Evolutionary conservation across 352 stramenopile species (phyloP).

Genomic region (Phytophthora meadii): DNA sequence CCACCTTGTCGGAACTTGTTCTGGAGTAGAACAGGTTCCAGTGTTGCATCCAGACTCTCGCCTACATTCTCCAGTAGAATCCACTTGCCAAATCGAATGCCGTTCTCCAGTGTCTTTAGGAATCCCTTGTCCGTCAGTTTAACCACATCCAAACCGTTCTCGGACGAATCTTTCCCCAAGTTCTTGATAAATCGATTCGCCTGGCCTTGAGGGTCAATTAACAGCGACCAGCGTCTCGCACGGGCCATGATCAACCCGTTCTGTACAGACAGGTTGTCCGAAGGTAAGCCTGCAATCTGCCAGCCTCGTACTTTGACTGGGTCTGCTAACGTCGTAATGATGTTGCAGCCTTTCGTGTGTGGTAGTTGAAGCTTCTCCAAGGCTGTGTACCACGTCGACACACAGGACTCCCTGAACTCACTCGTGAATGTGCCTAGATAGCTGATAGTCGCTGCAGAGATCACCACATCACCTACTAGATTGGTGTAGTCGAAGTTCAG

Average conservation of each 20-base stretch:
- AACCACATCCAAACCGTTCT: constrained; percentile 88
- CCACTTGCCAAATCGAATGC: constrained; percentile 93
- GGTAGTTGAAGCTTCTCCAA: constrained; percentile 78
- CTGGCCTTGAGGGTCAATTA: constrained; percentile 94
- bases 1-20: constrained; percentile 94
- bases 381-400: constrained; percentile 85
- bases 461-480: constrained; percentile 91
- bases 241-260: constrained; percentile 94
- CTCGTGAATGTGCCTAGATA: constrained; percentile 95
- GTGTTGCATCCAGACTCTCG: constrained; percentile 87
- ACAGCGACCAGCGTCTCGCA: constrained; percentile 88
- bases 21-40: constrained; percentile 92
- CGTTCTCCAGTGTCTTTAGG: constrained; percentile 90
- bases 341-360: constrained; percentile 86
- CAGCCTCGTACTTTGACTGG: constrained; percentile 91
- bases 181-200: constrained; percentile 95
- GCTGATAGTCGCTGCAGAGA: constrained; percentile 92
- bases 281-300: constrained; percentile 92
- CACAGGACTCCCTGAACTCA: constrained; percentile 90
- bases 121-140: constrained; percentile 87
- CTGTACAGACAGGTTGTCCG: constrained; percentile 91
- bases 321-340: constrained; percentile 90
- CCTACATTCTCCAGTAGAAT: constrained; percentile 91
- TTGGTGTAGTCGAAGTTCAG: constrained; percentile 87
- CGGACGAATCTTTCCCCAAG: constrained; percentile 83